phyloP scores from a whole-genome alignment of 306 rosid species.

The Lathyrus aphaca region DNA sequence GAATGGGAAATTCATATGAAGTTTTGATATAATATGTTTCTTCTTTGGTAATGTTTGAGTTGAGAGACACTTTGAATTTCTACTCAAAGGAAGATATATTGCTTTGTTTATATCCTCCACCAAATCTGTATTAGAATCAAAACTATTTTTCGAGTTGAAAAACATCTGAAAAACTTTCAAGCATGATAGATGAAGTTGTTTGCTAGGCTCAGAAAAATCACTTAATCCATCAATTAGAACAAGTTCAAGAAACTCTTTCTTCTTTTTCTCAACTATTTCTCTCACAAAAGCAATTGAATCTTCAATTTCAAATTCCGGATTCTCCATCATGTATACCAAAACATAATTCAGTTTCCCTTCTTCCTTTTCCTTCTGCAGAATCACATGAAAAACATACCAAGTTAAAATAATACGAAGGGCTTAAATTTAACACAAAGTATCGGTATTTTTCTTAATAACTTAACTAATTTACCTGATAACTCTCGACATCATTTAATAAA shows the following conservation, averaged over 20 bases:
- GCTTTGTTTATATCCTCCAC: constrained; percentile 48
- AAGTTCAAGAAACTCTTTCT: constrained; percentile 44
- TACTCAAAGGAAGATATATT: constrained; percentile 47
- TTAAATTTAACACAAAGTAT: background rate
- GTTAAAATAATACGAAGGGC: background rate
- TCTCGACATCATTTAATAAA: constrained; percentile 39
- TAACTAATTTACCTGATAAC: constrained; percentile 43
- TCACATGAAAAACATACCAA: background rate
- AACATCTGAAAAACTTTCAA: constrained; percentile 58
- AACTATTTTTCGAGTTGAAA: constrained; percentile 45
- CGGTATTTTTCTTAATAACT: background rate
- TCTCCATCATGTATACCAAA: constrained; percentile 9
- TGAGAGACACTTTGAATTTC: background rate
- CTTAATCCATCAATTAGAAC: constrained; percentile 46
- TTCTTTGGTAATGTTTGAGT: constrained; percentile 34
- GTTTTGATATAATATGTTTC: background rate
- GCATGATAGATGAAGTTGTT: constrained; percentile 48
- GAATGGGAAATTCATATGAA: background rate
- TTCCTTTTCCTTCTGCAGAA: constrained; percentile 14
- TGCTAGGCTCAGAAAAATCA: constrained; percentile 43
- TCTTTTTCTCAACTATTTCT: constrained; percentile 37
- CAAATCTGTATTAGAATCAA: constrained; percentile 47
- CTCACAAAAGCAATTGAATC: constrained; percentile 32
- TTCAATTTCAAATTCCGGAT: constrained; percentile 16
- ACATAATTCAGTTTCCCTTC: constrained; percentile 20